Percentiles rank a stretch among this genome's conserved stretches.
These are phyloP conservation scores for Acanthamoeba healyi DNA, from an alignment of 208 protist species.

Conservation along the genomic window DNA sequence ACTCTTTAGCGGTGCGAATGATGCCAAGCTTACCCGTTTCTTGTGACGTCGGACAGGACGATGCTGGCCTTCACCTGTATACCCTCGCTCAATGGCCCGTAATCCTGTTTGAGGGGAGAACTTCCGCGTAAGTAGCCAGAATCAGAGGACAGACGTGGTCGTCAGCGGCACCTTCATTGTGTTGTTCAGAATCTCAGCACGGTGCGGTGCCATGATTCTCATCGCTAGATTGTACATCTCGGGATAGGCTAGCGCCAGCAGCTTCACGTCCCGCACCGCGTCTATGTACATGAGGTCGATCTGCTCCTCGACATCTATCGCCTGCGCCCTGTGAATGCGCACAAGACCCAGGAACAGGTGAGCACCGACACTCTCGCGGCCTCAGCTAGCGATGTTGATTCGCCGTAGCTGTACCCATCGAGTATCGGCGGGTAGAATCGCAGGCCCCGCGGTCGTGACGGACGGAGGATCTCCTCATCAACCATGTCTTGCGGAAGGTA, in stretches of 20 bases:
- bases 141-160: neutral
- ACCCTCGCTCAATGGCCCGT: conserved; percentile 45
- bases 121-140: neutral
- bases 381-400: too few relatives aligned
- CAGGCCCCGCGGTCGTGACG: neutral
- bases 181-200: conserved; percentile 34
- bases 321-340: neutral
- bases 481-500: neutral
- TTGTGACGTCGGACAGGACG: conserved; percentile 9
- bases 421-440: neutral
- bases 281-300: conserved; percentile 38
- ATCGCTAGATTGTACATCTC: conserved; percentile 4
- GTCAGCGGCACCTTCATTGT: neutral
- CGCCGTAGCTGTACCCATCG: neutral
- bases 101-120: neutral
- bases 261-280: neutral
- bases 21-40: neutral
- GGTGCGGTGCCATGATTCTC: neutral
- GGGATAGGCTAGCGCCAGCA: conserved; percentile 32
- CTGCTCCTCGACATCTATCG: neutral
- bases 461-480: neutral
- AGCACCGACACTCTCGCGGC: too few relatives aligned
- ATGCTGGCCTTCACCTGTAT: conserved; percentile 61
- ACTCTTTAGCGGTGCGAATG: neutral
- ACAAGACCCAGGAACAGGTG: neutral